Base-by-base conservation (phyloP, 257 asterid species). In the Nicotiana sylvestris region DNA sequence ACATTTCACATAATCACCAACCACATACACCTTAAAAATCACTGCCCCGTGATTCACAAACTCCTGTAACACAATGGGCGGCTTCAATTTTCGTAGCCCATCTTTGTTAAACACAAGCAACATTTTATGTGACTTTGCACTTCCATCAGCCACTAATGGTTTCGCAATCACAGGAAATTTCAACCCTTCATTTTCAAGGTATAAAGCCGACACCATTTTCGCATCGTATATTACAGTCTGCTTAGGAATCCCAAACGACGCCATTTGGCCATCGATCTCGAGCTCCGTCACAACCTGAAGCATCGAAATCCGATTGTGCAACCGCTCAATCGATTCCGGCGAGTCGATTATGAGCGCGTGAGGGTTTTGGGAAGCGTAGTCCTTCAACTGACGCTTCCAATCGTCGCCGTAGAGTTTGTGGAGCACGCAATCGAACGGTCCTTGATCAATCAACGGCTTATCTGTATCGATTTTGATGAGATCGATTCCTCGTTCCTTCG, bases 1-100 rank as follows among this genome's bases (percentile, higher is more conserved):
- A 82, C 93, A 92, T 67, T 90, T 89, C 66, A 91, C 97, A 61
- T 87, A 88, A 76, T 90, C 95, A 10, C 97, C 97, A 43, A 92
- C 97, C 53, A 92, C 95, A 78, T 90, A 92, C 83, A 92, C 97
- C 91, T 92, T 92, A 78, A 92, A 92, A 55, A 92, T 90, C 58
- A 92, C 91, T 6, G 93, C 97, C 1, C 95, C 95, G 21, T 92
- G 97, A 53, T 92, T 92, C 57, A 92, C 92, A 82, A 92, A 91
- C 87, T 92, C 95, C 84, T 91, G 97, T 80, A 91, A 81, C 76
- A 92, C 97, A 78, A 90, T 86, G 9, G 97, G 95, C n/a, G 95
- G 95, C 30, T 88, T 92, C 65, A 92, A 89, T 87, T 91, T 87
- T 60, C 88, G 82, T 84, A 92, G 81, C 15, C 95, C 97, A 10